Conservation (phyloP, 2,329 filamentous ascomycete genomes). For the Penicillium sp. region DNA sequence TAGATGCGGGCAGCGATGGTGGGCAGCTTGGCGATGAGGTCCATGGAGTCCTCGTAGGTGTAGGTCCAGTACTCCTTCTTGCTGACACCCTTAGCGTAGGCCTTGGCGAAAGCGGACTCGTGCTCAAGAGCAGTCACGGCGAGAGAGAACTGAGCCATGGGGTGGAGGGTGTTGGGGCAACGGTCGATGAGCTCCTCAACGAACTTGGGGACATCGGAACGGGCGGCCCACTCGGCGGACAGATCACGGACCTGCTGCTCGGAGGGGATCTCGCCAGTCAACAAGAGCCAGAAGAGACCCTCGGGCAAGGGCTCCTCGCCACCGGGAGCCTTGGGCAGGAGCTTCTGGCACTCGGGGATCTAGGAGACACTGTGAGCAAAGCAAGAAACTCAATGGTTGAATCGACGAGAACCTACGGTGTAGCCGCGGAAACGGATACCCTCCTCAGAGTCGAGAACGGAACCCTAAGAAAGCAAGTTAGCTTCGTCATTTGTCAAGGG, state of each 20-base stretch:
- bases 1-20: slow-evolving; percentile 98
- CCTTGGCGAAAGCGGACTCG: slow-evolving; percentile 95
- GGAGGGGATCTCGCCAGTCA: slow-evolving; percentile 94
- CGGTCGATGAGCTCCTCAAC: slow-evolving; percentile 99
- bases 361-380: slow-evolving; percentile 31
- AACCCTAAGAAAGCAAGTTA: slow-evolving; percentile 53
- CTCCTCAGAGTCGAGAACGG: slow-evolving; percentile 96
- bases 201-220: slow-evolving; percentile 95
- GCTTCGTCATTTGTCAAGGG: background rate
- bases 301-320: slow-evolving; percentile 96
- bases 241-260: slow-evolving; percentile 98
- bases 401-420: slow-evolving; percentile 55
- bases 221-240: slow-evolving; percentile 97
- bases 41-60: slow-evolving; percentile 99
- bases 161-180: slow-evolving; percentile 97
- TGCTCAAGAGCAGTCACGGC: slow-evolving; percentile 98
- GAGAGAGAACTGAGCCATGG: slow-evolving; percentile 99
- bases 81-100: slow-evolving; percentile 97
- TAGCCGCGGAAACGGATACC: slow-evolving; percentile 99
- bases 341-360: slow-evolving; percentile 97
- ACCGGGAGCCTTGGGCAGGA: slow-evolving; percentile 94
- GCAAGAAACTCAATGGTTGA: background rate
- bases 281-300: slow-evolving; percentile 99
- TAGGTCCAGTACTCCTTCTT: slow-evolving; percentile 99
- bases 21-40: slow-evolving; percentile 98